Conservation (phyloP, 2,329 filamentous ascomycete species). For the Pseudogymnoascus verrucosus region DNA sequence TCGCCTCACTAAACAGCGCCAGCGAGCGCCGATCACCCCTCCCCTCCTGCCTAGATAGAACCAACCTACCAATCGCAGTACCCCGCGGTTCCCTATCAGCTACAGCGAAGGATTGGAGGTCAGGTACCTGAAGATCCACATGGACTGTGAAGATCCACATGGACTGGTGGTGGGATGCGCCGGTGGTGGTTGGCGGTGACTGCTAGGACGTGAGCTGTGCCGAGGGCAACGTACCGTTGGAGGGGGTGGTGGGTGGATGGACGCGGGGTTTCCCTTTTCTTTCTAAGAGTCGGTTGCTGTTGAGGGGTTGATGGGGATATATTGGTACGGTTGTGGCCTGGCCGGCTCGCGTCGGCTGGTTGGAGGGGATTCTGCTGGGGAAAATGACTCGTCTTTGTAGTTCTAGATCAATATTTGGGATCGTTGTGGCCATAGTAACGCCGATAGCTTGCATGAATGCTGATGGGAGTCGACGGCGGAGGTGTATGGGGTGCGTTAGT, state of each 20-base stretch:
- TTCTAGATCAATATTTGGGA: not conserved
- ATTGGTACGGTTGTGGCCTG: not conserved
- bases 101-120: not conserved
- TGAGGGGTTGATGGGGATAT: not conserved
- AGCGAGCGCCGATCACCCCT: not conserved
- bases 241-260: not conserved
- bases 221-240: not conserved
- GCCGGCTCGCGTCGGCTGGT: not conserved
- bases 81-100: not conserved
- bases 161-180: not conserved
- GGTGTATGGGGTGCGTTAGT: not conserved
- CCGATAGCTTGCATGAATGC: not conserved
- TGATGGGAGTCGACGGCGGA: not conserved
- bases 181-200: not conserved
- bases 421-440: not conserved
- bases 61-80: not conserved
- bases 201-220: not conserved
- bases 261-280: not conserved
- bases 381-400: not conserved
- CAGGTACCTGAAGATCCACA: slow-evolving; percentile 6
- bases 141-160: slow-evolving; percentile 7
- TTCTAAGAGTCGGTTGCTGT: not conserved
- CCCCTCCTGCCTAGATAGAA: not conserved
- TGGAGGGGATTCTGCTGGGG: not conserved
- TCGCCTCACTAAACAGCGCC: not conserved